Conservation (phyloP, 768 basidiomycete species). For the Rhodotorula diobovata region DNA sequence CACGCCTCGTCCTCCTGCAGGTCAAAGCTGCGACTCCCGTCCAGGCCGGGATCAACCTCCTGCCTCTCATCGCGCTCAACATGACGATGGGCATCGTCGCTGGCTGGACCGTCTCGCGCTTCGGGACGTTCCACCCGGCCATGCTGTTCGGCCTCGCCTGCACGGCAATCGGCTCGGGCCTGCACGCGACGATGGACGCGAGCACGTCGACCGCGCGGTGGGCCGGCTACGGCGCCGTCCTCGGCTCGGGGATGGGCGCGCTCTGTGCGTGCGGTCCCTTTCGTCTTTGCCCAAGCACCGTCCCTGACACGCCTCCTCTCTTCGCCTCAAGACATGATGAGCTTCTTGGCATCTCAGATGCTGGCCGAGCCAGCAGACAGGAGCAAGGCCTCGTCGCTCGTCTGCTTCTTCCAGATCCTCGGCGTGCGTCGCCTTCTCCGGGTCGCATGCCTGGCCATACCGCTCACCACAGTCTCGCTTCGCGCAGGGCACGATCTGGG, state of each 20-base stretch:
- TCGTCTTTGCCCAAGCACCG: no score
- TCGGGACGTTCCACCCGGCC: slow-evolving; percentile 17
- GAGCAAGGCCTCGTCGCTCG: slow-evolving; percentile 17
- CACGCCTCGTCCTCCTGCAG: no score
- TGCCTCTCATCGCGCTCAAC: slow-evolving; percentile 22
- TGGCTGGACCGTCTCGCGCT: slow-evolving; percentile 19
- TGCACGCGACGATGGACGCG: slow-evolving; percentile 16
- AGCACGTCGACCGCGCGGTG: slow-evolving; percentile 12
- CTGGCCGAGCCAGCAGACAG: slow-evolving; percentile 2
- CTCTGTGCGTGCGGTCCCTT: no score
- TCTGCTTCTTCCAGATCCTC: slow-evolving; percentile 32
- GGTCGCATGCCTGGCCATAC: background rate
- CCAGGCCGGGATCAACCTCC: slow-evolving; percentile 19
- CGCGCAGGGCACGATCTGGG: slow-evolving; percentile 16
- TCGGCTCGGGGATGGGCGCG: slow-evolving; percentile 23
- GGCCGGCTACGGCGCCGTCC: slow-evolving; percentile 21
- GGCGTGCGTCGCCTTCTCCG: slow-evolving; percentile 1
- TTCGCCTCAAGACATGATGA: slow-evolving; percentile 12
- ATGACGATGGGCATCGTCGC: slow-evolving; percentile 13
- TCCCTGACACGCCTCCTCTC: background rate
- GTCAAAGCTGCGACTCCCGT: slow-evolving; percentile 23
- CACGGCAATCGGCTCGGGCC: slow-evolving; percentile 26
- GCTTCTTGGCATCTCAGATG: slow-evolving; percentile 24
- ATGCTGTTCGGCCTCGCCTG: slow-evolving; percentile 15
- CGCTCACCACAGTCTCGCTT: background rate